Conservation (phyloP, 352 stramenopile genomes). For the Aphanomyces stellatus region DNA sequence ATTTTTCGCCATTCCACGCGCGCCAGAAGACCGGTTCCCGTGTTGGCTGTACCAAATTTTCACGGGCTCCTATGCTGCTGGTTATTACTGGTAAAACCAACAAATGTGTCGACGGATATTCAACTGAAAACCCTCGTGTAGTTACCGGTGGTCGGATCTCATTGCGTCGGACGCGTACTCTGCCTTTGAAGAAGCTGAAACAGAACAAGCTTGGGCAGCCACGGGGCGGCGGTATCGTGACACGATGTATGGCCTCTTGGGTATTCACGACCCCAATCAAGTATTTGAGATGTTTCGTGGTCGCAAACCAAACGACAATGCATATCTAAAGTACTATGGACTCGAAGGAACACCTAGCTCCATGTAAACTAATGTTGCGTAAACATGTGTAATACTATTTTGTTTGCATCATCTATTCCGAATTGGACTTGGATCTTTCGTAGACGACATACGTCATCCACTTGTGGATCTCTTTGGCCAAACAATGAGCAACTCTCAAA, state of each 20-base stretch:
- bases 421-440: too few relatives aligned
- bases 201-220: not conserved
- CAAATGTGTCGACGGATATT: not conserved
- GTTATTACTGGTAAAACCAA: conserved; percentile 94
- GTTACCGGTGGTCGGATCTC: conserved; percentile 88
- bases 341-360: too few relatives aligned
- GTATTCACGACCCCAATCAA: not conserved
- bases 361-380: too few relatives aligned
- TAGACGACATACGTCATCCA: too few relatives aligned
- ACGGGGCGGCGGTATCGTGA: not conserved
- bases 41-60: conserved; percentile 98
- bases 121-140: not conserved
- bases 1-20: conserved; percentile 80
- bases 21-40: conserved; percentile 95
- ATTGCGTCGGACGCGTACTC: conserved; percentile 95
- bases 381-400: too few relatives aligned
- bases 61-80: conserved; percentile 91
- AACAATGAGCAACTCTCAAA: too few relatives aligned
- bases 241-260: not conserved
- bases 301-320: not conserved
- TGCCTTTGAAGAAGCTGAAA: conserved; percentile 91
- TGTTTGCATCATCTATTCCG: too few relatives aligned
- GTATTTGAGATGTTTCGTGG: not conserved
- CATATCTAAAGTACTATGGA: not conserved
- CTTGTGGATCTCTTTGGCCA: too few relatives aligned